phyloP scores from a whole-genome alignment of 768 basidiomycete species.

The Serendipita sp. region DNA sequence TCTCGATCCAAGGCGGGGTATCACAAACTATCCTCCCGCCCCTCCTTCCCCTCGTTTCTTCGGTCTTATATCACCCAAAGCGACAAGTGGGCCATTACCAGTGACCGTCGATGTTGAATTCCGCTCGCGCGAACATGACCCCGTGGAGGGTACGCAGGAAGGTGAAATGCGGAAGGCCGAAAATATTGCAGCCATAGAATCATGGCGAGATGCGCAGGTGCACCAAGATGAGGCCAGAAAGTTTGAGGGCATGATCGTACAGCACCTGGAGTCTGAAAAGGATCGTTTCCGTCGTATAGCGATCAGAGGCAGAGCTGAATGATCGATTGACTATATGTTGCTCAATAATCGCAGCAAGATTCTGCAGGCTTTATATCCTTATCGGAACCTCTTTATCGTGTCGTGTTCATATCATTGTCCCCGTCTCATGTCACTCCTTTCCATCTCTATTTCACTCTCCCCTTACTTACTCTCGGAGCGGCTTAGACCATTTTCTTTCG shows the following conservation, averaged over 20 bases:
- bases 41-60: slow-evolving; percentile 5
- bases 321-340: background rate
- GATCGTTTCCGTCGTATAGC: slow-evolving; percentile 67
- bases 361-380: background rate
- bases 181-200: background rate
- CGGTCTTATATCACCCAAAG: background rate
- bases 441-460: background rate
- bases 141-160: slow-evolving; percentile 3
- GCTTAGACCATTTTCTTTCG: background rate
- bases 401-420: background rate
- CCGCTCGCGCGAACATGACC: background rate
- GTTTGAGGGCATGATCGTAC: slow-evolving; percentile 63
- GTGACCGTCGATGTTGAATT: slow-evolving; percentile 19
- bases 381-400: background rate
- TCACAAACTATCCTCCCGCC: background rate
- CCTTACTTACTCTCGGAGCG: background rate
- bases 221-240: slow-evolving; percentile 33
- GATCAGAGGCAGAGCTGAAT: slow-evolving; percentile 8
- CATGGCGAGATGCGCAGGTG: slow-evolving; percentile 7
- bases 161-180: background rate
- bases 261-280: slow-evolving; percentile 72
- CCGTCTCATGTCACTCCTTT: background rate
- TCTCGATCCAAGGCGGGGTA: background rate
- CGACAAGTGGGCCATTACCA: background rate
- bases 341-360: too few relatives aligned